Base-by-base conservation (phyloP, 2,329 filamentous ascomycete species). In the Aspergillus sp. region DNA sequence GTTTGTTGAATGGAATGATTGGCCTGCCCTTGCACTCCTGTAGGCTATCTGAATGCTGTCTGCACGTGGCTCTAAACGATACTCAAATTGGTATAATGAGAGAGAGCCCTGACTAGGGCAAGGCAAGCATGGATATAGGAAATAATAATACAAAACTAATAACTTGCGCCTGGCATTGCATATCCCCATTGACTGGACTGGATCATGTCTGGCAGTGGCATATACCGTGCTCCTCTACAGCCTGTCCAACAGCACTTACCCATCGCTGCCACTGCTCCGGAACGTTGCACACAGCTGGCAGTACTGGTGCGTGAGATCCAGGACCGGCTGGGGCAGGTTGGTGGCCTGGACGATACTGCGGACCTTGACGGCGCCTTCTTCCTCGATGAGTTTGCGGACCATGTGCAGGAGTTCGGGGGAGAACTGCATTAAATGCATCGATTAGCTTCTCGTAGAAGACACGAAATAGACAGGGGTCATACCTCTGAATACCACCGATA, bases 401-500 rank as follows among this genome's bases (percentile, higher is more conserved):
- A 84, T 81, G 60, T 80, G 85, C 33, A 98, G 74, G 26, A 98
- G 72, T 43, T 88, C 80, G 1, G 91, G 91, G 12, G 88, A 95
- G 64, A 98, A 98, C 76, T 80, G 39, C 16, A 12, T 8, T 32
- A 19, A 30, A 57, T 30, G 55, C n/a, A n/a, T n/a, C n/a, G n/a
- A n/a, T n/a, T n/a, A n/a, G n/a, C n/a, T n/a, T n/a, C n/a, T n/a
- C n/a, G n/a, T n/a, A n/a, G n/a, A n/a, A n/a, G n/a, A n/a, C n/a
- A n/a, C n/a, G n/a, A n/a, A n/a, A n/a, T n/a, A n/a, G n/a, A n/a
- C n/a, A n/a, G 24, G 11, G 10, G 26, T 34, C 64, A 51, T 60
- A 80, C 78, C 74, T 98, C 91, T 35, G 88, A 95, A 66, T 98
- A 98, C 91, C 91, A 98, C 47, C 91, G 74, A 64, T 95, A 98